Base-by-base conservation (phyloP, 2,329 filamentous ascomycete species). In the Neurospora crassa region DNA sequence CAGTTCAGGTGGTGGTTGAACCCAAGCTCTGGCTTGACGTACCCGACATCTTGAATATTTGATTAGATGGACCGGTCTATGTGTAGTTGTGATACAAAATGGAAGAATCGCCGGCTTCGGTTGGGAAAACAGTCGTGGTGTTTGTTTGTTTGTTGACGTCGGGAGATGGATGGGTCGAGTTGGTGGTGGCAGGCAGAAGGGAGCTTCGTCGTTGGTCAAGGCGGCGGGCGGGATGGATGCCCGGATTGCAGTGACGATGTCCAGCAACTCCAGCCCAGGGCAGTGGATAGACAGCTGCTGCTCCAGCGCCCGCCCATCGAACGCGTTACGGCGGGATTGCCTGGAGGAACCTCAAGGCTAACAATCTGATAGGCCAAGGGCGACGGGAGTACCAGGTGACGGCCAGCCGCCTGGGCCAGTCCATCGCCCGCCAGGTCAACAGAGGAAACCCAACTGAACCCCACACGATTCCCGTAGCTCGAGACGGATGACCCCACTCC, bases 241-340 rank as follows among this genome's bases (percentile, higher is more conserved):
- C 6, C 1, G 34, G 34, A 37, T 37, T 75, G 70, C 71, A 74
- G 69, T 63, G 53, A 63, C 53, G 53, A 63, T 63, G 53, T 63
- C 53, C 24, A 63, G 53, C 53, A 63, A 29, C 29, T 59, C 24
- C 29, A 37, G 7, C 34, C 34, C 34, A 37, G 34, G 34, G 34
- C 53, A 63, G 53, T 37, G 53, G 37, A 37, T 8, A 2, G 29
- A 63, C 53, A 63, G 53, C 53, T 63, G 24, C 24, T 63, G 53
- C 53, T 37, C 24, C 53, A 63, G 53, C 53, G 53, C 67, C 70
- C 70, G 69, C 70, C 71, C 71, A 73, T 74, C 73, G 77, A 63
- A 80, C 79, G 79, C 79, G 79, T 80, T 78, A 78, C 77, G 76
- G 76, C 75, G 74, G 76, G 78, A 78, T 79, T 80, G 79, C 79